A percentile compares a stretch with the other conserved stretches of the same genome.
Conservation (phyloP, 2,329 filamentous ascomycete genomes). For the Nigrospora sphaerica region DNA sequence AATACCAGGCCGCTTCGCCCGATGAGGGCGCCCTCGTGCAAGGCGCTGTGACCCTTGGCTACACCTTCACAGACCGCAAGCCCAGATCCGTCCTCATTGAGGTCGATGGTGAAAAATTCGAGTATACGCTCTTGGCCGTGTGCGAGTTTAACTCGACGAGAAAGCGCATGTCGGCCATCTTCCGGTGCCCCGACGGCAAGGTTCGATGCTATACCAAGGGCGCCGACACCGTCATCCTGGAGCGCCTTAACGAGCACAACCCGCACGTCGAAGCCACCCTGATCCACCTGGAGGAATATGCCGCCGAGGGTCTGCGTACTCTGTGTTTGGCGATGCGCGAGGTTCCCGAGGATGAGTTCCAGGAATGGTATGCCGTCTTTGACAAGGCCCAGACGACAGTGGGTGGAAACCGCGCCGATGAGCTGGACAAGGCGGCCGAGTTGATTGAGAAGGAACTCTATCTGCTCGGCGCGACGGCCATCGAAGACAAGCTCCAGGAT, state of each 20-base stretch:
- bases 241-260: constrained; percentile 77
- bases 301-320: constrained; percentile 89
- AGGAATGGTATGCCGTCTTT: constrained; percentile 79
- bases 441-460: constrained; percentile 89
- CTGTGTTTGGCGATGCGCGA: constrained; percentile 94
- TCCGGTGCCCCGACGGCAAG: constrained; percentile 92
- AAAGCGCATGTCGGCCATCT: constrained; percentile 97
- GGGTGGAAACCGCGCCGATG: constrained; percentile 83
- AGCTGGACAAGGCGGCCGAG: constrained; percentile 94
- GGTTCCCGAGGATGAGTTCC: constrained; percentile 80
- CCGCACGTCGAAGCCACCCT: constrained; percentile 84
- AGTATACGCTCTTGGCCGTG: constrained; percentile 92
- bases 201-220: constrained; percentile 93
- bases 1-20: constrained; percentile 95
- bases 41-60: constrained; percentile 78
- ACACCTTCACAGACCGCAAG: constrained; percentile 85
- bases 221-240: constrained; percentile 94
- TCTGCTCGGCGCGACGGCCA: constrained; percentile 89
- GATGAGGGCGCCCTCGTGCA: constrained; percentile 96
- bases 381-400: constrained; percentile 86
- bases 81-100: constrained; percentile 82
- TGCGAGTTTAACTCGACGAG: constrained; percentile 98
- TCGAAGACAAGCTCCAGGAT: constrained; percentile 94
- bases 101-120: constrained; percentile 61
- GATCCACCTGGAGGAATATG: constrained; percentile 96